Conservation (phyloP, 495 filamentous ascomycete genomes). For the Penicillium silybi region DNA sequence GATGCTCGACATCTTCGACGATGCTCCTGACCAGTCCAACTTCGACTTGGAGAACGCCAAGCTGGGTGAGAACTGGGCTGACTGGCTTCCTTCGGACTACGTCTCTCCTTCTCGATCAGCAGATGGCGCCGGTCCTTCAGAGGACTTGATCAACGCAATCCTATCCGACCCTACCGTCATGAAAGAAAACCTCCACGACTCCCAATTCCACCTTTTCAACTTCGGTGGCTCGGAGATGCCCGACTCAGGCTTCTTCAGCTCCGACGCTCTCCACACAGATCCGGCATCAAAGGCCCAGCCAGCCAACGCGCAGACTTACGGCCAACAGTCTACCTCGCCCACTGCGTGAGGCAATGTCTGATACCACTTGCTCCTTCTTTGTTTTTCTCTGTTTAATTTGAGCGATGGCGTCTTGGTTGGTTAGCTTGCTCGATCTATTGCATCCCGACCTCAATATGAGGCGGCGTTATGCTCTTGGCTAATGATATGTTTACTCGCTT, state of each 20-base stretch:
- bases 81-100: conserved; percentile 39
- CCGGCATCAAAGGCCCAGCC: conserved; percentile 22
- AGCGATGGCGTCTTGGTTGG: conserved; percentile 41
- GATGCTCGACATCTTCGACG: conserved; percentile 42
- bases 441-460: conserved; percentile 2
- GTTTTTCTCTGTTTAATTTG: conserved; percentile 8
- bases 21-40: conserved; percentile 19
- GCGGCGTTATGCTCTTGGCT: conserved; percentile 5
- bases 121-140: conserved; percentile 20
- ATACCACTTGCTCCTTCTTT: conserved; percentile 1
- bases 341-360: conserved; percentile 8
- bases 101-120: conserved; percentile 32
- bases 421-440: conserved; percentile 7
- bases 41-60: conserved; percentile 24
- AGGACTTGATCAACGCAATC: conserved; percentile 38
- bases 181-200: conserved; percentile 25
- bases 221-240: conserved; percentile 25
- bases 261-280: conserved; percentile 31
- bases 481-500: conserved; percentile 4
- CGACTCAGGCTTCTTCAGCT: conserved; percentile 43
- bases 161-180: conserved; percentile 35
- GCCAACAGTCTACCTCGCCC: conserved; percentile 17
- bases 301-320: conserved; percentile 7
- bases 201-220: conserved; percentile 31
- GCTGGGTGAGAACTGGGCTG: conserved; percentile 29